Conservation (phyloP, 495 filamentous ascomycete genomes). For the Hyaloscypha hepaticicola region DNA sequence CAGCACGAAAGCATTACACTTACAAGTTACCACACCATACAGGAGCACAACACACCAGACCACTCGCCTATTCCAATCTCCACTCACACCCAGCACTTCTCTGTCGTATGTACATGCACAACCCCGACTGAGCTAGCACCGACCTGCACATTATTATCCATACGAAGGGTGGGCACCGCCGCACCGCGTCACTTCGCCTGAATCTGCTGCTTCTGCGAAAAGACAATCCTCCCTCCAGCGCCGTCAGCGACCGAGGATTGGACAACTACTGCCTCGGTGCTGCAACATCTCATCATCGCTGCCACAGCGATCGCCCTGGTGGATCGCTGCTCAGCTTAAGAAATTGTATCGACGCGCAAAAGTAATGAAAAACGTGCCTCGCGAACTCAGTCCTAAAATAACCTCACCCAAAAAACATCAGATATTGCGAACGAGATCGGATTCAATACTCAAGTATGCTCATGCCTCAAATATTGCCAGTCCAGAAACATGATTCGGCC, state of each 20-base stretch:
- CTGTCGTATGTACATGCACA: constrained; percentile 29
- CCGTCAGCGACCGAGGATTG: neutral
- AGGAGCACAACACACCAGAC: neutral
- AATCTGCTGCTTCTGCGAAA: neutral
- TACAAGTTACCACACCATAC: neutral
- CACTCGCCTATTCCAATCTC: neutral
- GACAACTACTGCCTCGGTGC: neutral
- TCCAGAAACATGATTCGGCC: constrained; percentile 6
- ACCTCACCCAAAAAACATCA: neutral
- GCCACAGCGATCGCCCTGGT: neutral
- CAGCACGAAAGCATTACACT: too few species aligned
- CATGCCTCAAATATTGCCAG: neutral
- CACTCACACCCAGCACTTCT: neutral
- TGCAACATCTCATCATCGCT: neutral
- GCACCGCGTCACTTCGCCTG: constrained; percentile 6
- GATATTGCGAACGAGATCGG: neutral
- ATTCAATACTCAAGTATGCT: neutral
- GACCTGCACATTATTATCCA: constrained; percentile 18
- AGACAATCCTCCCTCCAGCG: neutral
- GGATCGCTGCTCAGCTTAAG: neutral
- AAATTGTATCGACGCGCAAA: neutral
- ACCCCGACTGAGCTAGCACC: constrained; percentile 26
- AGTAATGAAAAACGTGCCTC: neutral
- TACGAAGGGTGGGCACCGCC: constrained; percentile 3
- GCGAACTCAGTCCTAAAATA: neutral